Evolutionary conservation across 306 rosid species (phyloP), one percentile per base, ranked within the genome.

Genomic region (Dryas drummondii): DNA sequence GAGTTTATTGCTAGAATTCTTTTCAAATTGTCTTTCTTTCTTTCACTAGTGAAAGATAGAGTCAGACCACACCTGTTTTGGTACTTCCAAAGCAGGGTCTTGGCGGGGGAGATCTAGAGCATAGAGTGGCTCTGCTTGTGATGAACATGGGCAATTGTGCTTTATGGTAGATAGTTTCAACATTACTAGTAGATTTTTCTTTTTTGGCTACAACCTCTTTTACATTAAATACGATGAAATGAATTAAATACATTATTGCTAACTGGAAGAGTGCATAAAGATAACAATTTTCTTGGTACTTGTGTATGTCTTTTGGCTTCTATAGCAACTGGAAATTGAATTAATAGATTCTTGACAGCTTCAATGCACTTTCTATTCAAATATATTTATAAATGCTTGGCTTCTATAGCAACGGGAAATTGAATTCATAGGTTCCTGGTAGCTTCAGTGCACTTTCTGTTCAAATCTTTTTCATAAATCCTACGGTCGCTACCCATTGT

Each of bases 11-110:
- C 6, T 54, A 27, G 19, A 48, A 11, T 9, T 54, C 15, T 12
- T 76, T 49, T 67, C 22, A 9, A 68, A 27, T 5, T 14, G 14
- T 68, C 51, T 22, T 77, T 78, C 37, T 1, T 62, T 12, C 56
- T 26, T 49, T 19, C 14, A 61, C 47, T n/a, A 13, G n/a, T 16
- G 50, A 66, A 44, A 13, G 66, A 41, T 16, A 45, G 9, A 16
- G 47, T 50, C 2, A 51, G 26, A 44, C 52, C 40, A 9, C 72
- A 55, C 47, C 67, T 17, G 40, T 10, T 4, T 49, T 32, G 54
- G 14, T 44, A 47, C 40, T 12, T 9, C 63, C 40, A 76, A 68
- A 58, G 16, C 59, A 76, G 22, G 68, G 1, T 76, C 9, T 26
- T 27, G 40, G 52, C 56, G 14, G 40, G 57, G 26, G 27, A 61